Percentiles rank a stretch among this genome's conserved stretches.
phyloP scores from a whole-genome alignment of 805 yeast species.

The Spathaspora hagerdaliae region DNA sequence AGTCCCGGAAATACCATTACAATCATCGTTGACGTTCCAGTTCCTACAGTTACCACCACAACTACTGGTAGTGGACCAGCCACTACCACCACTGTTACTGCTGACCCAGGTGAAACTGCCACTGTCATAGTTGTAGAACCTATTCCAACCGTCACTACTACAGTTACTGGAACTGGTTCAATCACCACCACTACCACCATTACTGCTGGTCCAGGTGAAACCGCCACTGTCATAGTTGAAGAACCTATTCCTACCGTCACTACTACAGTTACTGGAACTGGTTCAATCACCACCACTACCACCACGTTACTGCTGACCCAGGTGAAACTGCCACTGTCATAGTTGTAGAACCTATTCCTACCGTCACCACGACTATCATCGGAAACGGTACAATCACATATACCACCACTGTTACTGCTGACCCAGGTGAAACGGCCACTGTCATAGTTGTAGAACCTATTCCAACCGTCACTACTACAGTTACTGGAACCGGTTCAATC shows the following conservation, averaged over 20 bases:
- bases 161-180: constrained; percentile 10
- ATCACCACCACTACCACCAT: not conserved
- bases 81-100: constrained; percentile 14
- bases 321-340: too few relatives aligned
- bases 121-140: constrained; percentile 19
- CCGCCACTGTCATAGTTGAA: constrained; percentile 13
- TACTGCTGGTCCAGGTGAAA: constrained; percentile 11
- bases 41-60: constrained; percentile 11
- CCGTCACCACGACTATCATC: constrained; percentile 6
- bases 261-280: not conserved
- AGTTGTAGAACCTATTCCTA: too few relatives aligned
- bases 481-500: constrained; percentile 10
- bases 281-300: too few relatives aligned
- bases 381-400: constrained; percentile 5
- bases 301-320: too few relatives aligned
- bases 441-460: constrained; percentile 18
- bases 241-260: constrained; percentile 5
- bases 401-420: constrained; percentile 11
- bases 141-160: constrained; percentile 12
- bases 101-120: constrained; percentile 13
- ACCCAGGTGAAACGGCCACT: constrained; percentile 16
- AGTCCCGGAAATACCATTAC: constrained; percentile 20
- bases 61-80: constrained; percentile 15
- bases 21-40: constrained; percentile 19
- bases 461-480: constrained; percentile 12